phyloP scores from a whole-genome alignment of 257 asterid species.

The Solanum lycopersicoides region DNA sequence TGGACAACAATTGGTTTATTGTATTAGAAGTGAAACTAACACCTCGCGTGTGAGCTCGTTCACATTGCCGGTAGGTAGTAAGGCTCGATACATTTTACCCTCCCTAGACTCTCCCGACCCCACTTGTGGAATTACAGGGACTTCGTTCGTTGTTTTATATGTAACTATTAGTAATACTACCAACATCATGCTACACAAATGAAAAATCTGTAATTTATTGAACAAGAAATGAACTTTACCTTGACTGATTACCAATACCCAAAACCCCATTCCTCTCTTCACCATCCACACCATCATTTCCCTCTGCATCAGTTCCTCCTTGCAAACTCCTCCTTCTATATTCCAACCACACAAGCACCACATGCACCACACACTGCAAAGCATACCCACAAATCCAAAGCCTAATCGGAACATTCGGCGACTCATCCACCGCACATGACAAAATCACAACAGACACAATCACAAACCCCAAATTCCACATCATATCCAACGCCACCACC shows the following conservation, averaged over 20 bases:
- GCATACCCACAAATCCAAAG: conserved; percentile 86
- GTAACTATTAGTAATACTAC: background rate
- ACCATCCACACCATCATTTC: conserved; percentile 17
- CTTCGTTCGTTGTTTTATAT: background rate
- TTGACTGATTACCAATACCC: conserved; percentile 23
- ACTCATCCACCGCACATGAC: conserved; percentile 43
- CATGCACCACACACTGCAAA: conserved; percentile 80
- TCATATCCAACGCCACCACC: conserved; percentile 75
- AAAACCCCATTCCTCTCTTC: conserved; percentile 31
- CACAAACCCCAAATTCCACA: conserved; percentile 87
- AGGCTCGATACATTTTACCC: background rate
- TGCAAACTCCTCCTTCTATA: conserved; percentile 37
- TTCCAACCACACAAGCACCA: conserved; percentile 71
- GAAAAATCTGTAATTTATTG: background rate
- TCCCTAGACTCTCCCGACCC: background rate
- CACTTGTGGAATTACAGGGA: background rate
- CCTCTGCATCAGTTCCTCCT: conserved; percentile 6
- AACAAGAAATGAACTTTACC: conserved; percentile 22
- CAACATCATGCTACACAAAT: background rate
- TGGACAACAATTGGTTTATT: background rate
- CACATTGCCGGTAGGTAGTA: background rate
- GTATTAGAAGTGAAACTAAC: background rate
- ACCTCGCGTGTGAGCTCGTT: background rate
- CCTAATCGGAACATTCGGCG: conserved; percentile 74
- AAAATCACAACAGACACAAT: conserved; percentile 57